Base-by-base conservation (phyloP, 805 yeast species). In the Zygoascus tannicola region DNA sequence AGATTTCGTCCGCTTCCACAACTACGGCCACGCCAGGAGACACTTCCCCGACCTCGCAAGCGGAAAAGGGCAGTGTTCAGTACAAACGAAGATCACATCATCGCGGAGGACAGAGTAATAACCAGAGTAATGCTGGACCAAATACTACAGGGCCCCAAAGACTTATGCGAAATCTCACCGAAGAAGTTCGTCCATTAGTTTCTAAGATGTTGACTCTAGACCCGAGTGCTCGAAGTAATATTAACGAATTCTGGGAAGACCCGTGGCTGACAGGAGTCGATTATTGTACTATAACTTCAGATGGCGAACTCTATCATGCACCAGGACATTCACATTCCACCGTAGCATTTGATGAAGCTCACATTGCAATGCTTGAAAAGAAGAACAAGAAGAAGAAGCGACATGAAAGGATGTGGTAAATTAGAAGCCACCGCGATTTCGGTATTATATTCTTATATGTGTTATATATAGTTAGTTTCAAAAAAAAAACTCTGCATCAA, bases 261-360 rank as follows among this genome's bases (percentile, higher is more conserved):
- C 69, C 66, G 4, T 90, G 86, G 74, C 66, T 78, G 43, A 49
- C 63, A 34, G 54, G 67, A 3, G 81, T 83, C 5, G 71, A 76
- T 19, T 79, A 78, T 81, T 88, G 97, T 64, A 73, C 83, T 2
- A 74, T 56, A 14, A 49, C 47, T 32, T 52, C 44, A 14, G 46
- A 44, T 35, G 53, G 53, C 14, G 58, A 65, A 12, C 21, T 32
- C 35, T 41, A 46, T 67, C 33, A 62, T 67, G 41, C 64, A 64
- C 28, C 76, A 78, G 80, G 78, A 55, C 97, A 88, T 59, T 71
- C 71, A 28, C 97, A 88, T 60, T 85, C 96, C 1, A 76, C 76
- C 51, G 97, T 88, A 41, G 95, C 87, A 53, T 95, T 85, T 60
- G 80, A 85, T 48, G 94, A 85, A 54, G 97, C 97, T 0, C 97